phyloP scores from a whole-genome alignment of 2,329 filamentous ascomycete species.

The Neurospora crassa region DNA sequence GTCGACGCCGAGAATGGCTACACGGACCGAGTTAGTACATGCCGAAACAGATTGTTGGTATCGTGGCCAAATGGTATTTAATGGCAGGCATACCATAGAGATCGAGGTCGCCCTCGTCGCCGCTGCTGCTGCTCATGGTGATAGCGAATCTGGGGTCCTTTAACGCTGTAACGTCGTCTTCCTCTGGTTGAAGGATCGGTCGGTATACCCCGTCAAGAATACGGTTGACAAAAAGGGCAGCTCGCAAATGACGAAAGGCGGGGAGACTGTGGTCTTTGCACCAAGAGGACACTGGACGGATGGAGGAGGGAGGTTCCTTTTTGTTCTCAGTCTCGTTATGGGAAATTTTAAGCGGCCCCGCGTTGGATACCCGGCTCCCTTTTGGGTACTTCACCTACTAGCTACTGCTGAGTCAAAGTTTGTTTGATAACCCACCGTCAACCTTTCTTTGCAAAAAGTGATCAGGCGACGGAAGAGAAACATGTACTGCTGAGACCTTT shows the following conservation, averaged over 20 bases:
- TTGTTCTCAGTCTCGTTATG: background rate
- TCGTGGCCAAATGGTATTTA: background rate
- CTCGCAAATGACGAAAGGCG: background rate
- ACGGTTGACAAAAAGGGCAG: background rate
- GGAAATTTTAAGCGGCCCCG: background rate
- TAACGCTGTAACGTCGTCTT: background rate
- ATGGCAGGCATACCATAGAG: conserved; percentile 38
- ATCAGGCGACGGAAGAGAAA: background rate
- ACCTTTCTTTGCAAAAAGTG: background rate
- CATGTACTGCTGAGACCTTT: background rate
- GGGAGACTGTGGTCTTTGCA: background rate
- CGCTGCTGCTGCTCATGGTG: conserved; percentile 5
- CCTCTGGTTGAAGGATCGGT: background rate
- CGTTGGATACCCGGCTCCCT: background rate
- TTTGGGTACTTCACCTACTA: background rate
- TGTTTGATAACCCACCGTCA: background rate
- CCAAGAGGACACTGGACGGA: background rate
- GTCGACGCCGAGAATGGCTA: conserved; percentile 72
- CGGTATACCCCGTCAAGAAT: background rate
- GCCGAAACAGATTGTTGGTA: background rate
- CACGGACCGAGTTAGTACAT: background rate
- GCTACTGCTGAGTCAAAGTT: background rate
- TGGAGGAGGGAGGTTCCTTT: background rate
- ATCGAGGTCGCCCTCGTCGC: conserved; percentile 39
- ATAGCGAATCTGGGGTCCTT: background rate